Conservation (phyloP, 208 protist species). For the Crithidia fasciculata region DNA sequence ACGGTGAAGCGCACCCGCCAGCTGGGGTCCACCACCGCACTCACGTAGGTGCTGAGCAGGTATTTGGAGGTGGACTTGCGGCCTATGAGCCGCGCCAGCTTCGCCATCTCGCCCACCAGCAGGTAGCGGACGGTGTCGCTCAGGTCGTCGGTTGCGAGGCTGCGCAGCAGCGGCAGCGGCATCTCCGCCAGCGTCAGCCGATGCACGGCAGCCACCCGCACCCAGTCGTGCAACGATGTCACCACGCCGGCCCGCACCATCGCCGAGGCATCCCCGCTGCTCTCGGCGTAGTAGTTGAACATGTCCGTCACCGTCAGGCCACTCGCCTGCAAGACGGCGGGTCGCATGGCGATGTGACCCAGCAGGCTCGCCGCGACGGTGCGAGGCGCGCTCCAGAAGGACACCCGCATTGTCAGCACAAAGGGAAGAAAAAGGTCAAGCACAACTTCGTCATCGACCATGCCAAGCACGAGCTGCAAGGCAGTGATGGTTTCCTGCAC, state of each 20-base stretch:
- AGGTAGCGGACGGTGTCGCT: constrained; percentile 74
- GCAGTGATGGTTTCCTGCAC: constrained; percentile 44
- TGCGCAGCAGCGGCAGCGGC: constrained; percentile 66
- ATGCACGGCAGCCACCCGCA: constrained; percentile 56
- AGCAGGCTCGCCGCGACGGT: constrained; percentile 71
- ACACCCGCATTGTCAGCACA: constrained; percentile 63
- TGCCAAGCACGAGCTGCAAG: constrained; percentile 43
- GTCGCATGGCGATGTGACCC: constrained; percentile 49
- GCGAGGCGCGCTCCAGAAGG: constrained; percentile 72
- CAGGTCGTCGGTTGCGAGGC: constrained; percentile 65
- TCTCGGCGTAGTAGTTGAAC: constrained; percentile 71
- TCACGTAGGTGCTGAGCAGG: constrained; percentile 49
- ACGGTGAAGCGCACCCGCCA: constrained; percentile 82
- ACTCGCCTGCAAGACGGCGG: constrained; percentile 49
- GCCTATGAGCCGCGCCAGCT: constrained; percentile 58
- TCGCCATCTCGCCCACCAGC: constrained; percentile 54
- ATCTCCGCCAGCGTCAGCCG: constrained; percentile 57
- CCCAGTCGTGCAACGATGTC: constrained; percentile 61
- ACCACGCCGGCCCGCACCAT: constrained; percentile 68
- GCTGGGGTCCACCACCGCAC: constrained; percentile 59
- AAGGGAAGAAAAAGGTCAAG: constrained; percentile 61
- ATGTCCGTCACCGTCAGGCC: constrained; percentile 55
- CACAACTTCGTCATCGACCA: constrained; percentile 50
- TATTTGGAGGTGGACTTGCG: constrained; percentile 57
- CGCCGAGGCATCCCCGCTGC: constrained; percentile 51